phyloP scores from a whole-genome alignment of 371 early-diverging fungal species.

The Actinomortierella wolfii region DNA sequence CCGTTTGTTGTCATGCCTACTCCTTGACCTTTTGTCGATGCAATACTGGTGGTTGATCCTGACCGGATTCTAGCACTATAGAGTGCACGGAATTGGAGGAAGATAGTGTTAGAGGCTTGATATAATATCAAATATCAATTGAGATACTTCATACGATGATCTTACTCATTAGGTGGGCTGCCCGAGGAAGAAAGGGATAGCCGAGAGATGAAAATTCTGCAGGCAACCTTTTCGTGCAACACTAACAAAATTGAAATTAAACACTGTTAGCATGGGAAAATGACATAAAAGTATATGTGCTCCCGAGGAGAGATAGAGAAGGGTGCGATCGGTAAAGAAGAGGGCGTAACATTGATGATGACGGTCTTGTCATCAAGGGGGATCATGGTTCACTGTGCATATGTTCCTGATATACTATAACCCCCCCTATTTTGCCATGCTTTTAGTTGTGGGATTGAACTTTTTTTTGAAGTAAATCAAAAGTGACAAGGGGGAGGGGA shows the following conservation, averaged over 20 bases:
- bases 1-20: neutral
- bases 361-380: too few relatives aligned
- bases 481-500: too few relatives aligned
- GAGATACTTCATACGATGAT: neutral
- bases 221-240: constrained; percentile 73
- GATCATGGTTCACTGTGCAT: too few relatives aligned
- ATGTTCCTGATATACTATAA: too few relatives aligned
- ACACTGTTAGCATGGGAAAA: neutral
- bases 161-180: constrained; percentile 43
- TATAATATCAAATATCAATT: neutral
- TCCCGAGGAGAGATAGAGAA: too few relatives aligned
- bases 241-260: constrained; percentile 45
- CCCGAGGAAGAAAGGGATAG: constrained; percentile 22
- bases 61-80: neutral
- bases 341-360: too few relatives aligned
- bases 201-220: constrained; percentile 55
- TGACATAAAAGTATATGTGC: neutral
- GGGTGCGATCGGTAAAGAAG: too few relatives aligned
- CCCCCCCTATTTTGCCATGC: too few relatives aligned
- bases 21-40: neutral
- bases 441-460: too few relatives aligned
- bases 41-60: neutral
- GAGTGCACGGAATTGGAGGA: neutral
- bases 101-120: neutral
- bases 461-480: too few relatives aligned